phyloP scores from a whole-genome alignment of 495 filamentous ascomycete genomes.

The Xylaria intraflava region DNA sequence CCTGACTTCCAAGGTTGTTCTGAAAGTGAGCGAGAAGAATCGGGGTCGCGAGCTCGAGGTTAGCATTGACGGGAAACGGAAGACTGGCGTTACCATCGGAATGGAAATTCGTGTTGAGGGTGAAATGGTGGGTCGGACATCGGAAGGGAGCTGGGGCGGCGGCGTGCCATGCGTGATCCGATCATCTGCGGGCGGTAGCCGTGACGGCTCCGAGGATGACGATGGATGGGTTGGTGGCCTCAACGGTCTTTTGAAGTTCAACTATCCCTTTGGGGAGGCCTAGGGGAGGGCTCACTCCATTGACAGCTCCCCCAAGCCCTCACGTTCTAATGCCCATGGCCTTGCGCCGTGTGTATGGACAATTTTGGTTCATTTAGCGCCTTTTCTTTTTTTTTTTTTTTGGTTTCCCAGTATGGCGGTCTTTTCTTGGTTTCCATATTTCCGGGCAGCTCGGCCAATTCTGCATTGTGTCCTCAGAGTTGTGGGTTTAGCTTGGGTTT shows the following conservation, averaged over 20 bases:
- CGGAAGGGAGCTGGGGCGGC: slow-evolving; percentile 48
- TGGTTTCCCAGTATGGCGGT: background rate
- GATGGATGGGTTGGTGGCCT: slow-evolving; percentile 96
- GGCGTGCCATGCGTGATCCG: slow-evolving; percentile 67
- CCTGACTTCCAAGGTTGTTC: slow-evolving; percentile 71
- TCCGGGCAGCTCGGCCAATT: background rate
- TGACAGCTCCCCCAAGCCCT: background rate
- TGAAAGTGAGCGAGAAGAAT: slow-evolving; percentile 76
- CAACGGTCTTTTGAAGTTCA: slow-evolving; percentile 93
- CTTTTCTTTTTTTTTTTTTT: background rate
- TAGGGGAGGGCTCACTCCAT: background rate
- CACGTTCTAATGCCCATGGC: background rate
- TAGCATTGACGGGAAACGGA: slow-evolving; percentile 77
- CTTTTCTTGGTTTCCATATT: background rate
- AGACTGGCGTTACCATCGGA: slow-evolving; percentile 63
- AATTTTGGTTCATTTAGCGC: too few relatives aligned
- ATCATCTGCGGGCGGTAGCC: slow-evolving; percentile 31
- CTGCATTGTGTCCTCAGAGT: background rate
- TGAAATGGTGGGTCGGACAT: slow-evolving; percentile 58
- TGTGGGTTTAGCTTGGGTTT: background rate
- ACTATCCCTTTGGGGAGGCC: slow-evolving; percentile 85
- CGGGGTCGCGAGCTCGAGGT: slow-evolving; percentile 79
- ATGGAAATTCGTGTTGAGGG: slow-evolving; percentile 87
- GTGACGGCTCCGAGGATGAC: slow-evolving; percentile 52
- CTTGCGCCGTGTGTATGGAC: too few relatives aligned